Base-by-base conservation (phyloP, 2,329 filamentous ascomycete genomes). In the Alternaria sp. region DNA sequence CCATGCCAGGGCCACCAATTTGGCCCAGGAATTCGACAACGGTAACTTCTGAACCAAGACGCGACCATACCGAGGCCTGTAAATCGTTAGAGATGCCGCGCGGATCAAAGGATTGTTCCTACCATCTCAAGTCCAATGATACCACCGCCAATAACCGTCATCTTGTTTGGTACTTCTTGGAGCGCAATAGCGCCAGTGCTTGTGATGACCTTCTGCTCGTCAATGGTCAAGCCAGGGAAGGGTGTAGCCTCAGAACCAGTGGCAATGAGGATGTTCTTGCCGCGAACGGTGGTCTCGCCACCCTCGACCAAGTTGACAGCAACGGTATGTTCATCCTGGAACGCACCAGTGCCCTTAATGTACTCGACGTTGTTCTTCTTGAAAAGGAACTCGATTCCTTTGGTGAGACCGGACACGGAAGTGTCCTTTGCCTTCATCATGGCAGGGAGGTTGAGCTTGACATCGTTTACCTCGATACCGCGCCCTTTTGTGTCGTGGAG, bases 331-430 rank as follows among this genome's bases (percentile, higher is more conserved):
- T 96, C 91, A 78, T 91, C 91, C 72, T 89, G 85, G 77, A 98
- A 96, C 45, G 91, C 85, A 69, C 90, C 94, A 51, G 92, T 88
- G 70, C 95, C 95, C 85, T 97, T 97, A 83, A 98, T 86, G 81
- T 98, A 99, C 78, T 98, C 93, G 68, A 97, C 95, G 65, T 92
- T 92, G 83, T 99, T 99, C 87, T 99, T 98, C 89, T 98, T 98
- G 82, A 99, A 90, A 65, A 99, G 85, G 79, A 94, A 99, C 81
- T 99, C 95, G 67, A 99, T 91, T 79, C 95, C 95, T 85, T 98
- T 98, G 68, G 95, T 99, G 68, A 99, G 83, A 49, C 93, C 88
- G 39, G 83, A 80, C 63, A 99, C 95, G 51, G 95, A 96, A 34
- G 88, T 90, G 51, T 99, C 94, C 84, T 99, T 99, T 60, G 95